Evolutionary conservation across 441 rosid species (phyloP).

Genomic region (Pelargonium australe): DNA sequence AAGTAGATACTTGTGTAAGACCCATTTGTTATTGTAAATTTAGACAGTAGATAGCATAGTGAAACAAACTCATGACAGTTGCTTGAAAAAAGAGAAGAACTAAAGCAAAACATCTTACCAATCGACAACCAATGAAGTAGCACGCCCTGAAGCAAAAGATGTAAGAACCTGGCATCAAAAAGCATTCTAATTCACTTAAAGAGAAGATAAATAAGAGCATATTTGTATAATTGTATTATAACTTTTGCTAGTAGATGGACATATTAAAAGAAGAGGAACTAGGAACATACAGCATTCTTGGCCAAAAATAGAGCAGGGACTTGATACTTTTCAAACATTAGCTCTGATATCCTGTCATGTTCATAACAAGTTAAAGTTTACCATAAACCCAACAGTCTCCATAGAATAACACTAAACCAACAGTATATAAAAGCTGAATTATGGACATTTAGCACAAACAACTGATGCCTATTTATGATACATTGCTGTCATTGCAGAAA

Average conservation of each 20-base stretch:
- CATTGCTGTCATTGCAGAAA: too few species aligned
- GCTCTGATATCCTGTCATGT: slow-evolving; percentile 84
- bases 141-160: slow-evolving; percentile 97
- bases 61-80: neutral
- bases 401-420: neutral
- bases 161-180: slow-evolving; percentile 78
- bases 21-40: too few species aligned
- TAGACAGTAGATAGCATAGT: neutral
- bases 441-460: too few species aligned
- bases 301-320: slow-evolving; percentile 96
- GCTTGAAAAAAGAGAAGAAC: neutral
- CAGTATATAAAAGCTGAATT: too few species aligned
- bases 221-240: neutral
- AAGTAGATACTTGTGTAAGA: too few species aligned
- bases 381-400: neutral
- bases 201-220: slow-evolving; percentile 8
- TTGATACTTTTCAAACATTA: slow-evolving; percentile 94
- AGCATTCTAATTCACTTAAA: slow-evolving; percentile 18
- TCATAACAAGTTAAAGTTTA: slow-evolving; percentile 14
- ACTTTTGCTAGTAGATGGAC: neutral
- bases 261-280: slow-evolving; percentile 8
- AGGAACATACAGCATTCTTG: slow-evolving; percentile 73
- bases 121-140: slow-evolving; percentile 95
- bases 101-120: slow-evolving; percentile 36
- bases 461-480: too few species aligned